Evolutionary conservation across 2,329 filamentous ascomycete genomes (phyloP).

Genomic region (Didymella sp.): DNA sequence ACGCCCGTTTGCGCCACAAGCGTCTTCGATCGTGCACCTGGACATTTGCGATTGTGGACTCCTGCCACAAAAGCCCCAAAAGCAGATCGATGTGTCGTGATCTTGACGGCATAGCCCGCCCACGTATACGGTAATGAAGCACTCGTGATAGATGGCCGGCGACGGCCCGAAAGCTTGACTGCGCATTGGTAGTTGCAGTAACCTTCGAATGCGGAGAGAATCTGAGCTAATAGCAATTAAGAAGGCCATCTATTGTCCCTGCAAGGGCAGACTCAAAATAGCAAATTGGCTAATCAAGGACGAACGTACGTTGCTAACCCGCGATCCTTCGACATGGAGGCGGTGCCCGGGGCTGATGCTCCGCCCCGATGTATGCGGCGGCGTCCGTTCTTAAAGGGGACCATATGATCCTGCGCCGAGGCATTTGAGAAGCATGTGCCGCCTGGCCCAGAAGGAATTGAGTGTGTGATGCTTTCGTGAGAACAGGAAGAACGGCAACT

Average conservation of each 20-base stretch:
- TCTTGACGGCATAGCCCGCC: conserved; percentile 9
- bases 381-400: background rate
- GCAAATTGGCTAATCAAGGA: conserved; percentile 7
- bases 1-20: conserved; percentile 19
- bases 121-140: background rate
- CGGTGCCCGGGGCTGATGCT: conserved; percentile 6
- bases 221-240: conserved; percentile 7
- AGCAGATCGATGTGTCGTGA: conserved; percentile 1
- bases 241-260: background rate
- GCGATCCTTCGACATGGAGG: conserved; percentile 4
- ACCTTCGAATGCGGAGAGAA: conserved; percentile 1
- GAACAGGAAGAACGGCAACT: background rate
- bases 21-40: conserved; percentile 17
- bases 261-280: conserved; percentile 2
- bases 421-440: background rate
- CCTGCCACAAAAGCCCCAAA: conserved; percentile 4
- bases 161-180: conserved; percentile 14
- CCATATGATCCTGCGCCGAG: conserved; percentile 6
- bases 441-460: background rate
- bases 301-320: background rate
- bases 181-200: conserved; percentile 4
- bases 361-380: background rate
- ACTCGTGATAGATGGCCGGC: conserved; percentile 10
- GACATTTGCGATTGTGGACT: background rate
- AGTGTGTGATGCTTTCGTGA: background rate